A percentile compares a stretch with the other conserved stretches of the same genome.
phyloP scores from a whole-genome alignment of 176 grass and related monocot species.

The Oryza rufipogon region DNA sequence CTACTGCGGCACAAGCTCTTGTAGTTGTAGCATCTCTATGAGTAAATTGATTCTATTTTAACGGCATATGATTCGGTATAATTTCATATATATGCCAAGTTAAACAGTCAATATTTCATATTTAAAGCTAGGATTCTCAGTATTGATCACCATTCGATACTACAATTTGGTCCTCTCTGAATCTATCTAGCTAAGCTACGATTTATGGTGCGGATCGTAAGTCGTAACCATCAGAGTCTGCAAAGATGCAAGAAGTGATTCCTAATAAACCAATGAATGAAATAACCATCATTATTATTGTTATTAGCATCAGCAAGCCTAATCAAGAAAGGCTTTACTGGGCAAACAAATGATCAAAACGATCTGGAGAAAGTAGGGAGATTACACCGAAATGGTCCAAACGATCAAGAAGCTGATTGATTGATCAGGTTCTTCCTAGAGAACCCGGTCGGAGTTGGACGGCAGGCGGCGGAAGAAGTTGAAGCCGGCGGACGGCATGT shows the following conservation, averaged over 20 bases:
- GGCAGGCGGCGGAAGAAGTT: slow-evolving; percentile 97
- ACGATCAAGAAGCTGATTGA: slow-evolving; percentile 9
- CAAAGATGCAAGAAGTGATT: not conserved
- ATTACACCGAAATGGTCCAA: slow-evolving; percentile 13
- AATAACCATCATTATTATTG: slow-evolving; percentile 41
- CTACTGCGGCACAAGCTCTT: not conserved
- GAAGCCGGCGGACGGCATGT: slow-evolving; percentile 86
- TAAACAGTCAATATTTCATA: not conserved
- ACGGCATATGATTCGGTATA: not conserved
- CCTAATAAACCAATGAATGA: slow-evolving; percentile 43
- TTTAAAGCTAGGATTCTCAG: not conserved
- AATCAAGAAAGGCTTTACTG: slow-evolving; percentile 36
- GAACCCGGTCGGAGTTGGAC: slow-evolving; percentile 74
- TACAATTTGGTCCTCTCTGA: not conserved
- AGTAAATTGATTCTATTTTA: not conserved
- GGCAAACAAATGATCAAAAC: slow-evolving; percentile 36
- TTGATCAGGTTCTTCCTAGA: slow-evolving; percentile 51
- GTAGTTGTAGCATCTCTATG: not conserved
- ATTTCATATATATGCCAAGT: not conserved
- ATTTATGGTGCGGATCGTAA: not conserved
- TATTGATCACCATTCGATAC: not conserved
- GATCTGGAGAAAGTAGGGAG: slow-evolving; percentile 12
- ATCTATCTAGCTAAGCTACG: not conserved
- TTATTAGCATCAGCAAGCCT: slow-evolving; percentile 39
- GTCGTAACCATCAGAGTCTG: not conserved